Conservation (phyloP, 768 basidiomycete genomes). For the Lentinula sp. region DNA sequence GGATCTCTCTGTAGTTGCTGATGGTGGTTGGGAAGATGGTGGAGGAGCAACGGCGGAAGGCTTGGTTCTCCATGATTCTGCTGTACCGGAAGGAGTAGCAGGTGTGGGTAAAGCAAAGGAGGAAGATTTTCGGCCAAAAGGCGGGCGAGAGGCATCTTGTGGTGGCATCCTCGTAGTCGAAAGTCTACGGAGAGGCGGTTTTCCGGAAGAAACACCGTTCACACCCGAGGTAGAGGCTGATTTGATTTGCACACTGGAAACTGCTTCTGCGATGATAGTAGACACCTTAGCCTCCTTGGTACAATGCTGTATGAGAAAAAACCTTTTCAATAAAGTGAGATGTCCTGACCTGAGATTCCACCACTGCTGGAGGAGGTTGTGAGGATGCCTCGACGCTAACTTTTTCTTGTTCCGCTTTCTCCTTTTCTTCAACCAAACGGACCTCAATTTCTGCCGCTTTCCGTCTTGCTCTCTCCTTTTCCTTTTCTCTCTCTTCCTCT, state of each 20-base stretch:
- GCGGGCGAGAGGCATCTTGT: slow-evolving; percentile 20
- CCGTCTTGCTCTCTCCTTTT: slow-evolving; percentile 71
- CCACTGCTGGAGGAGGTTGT: neutral
- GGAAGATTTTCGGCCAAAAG: slow-evolving; percentile 20
- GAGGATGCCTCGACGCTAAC: neutral
- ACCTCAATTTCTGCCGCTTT: slow-evolving; percentile 78
- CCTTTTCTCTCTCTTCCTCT: slow-evolving; percentile 76
- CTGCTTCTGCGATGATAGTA: neutral
- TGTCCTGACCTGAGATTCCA: slow-evolving; percentile 1
- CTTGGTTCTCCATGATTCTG: slow-evolving; percentile 65
- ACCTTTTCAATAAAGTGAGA: neutral
- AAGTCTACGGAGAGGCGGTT: neutral
- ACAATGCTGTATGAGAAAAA: neutral
- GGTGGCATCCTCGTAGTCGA: slow-evolving; percentile 23
- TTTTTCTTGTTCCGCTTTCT: neutral
- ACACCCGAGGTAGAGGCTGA: neutral
- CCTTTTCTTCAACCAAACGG: slow-evolving; percentile 40
- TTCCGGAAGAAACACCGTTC: neutral
- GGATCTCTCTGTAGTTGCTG: slow-evolving; percentile 10
- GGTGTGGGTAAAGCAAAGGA: slow-evolving; percentile 9
- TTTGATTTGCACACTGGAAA: neutral
- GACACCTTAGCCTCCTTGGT: slow-evolving; percentile 7
- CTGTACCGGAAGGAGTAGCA: slow-evolving; percentile 10
- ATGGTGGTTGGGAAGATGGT: slow-evolving; percentile 20
- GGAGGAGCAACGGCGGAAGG: slow-evolving; percentile 27